Percentiles rank a stretch among this genome's conserved stretches.
phyloP scores from a whole-genome alignment of 495 filamentous ascomycete species.

The Physcia stellaris region DNA sequence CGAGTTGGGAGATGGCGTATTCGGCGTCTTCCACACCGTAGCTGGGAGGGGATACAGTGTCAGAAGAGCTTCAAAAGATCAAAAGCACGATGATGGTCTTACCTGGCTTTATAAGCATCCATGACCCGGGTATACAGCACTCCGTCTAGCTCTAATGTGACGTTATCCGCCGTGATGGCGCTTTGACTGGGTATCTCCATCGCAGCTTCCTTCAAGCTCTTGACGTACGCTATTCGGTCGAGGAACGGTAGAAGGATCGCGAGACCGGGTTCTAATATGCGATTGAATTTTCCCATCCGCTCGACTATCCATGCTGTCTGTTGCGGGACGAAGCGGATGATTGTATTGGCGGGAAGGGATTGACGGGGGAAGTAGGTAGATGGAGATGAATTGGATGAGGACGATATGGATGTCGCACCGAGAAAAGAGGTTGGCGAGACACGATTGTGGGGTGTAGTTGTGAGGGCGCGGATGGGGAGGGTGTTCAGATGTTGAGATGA shows the following conservation, averaged over 20 bases:
- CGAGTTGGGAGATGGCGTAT: slow-evolving; percentile 95
- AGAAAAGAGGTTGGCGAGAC: too few relatives aligned
- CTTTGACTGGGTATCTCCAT: slow-evolving; percentile 94
- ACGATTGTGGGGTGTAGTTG: too few relatives aligned
- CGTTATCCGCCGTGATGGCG: slow-evolving; percentile 96
- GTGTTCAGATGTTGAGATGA: too few relatives aligned
- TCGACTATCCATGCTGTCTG: slow-evolving; percentile 99
- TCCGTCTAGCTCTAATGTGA: slow-evolving; percentile 90
- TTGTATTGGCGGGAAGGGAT: slow-evolving; percentile 75
- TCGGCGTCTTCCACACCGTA: slow-evolving; percentile 98
- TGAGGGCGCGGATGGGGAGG: too few relatives aligned
- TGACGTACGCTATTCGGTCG: slow-evolving; percentile 95
- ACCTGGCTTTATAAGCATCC: slow-evolving; percentile 95
- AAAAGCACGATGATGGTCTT: slow-evolving; percentile 12
- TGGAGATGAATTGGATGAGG: slow-evolving; percentile 14
- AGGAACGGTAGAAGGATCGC: slow-evolving; percentile 82
- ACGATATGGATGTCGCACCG: too few relatives aligned
- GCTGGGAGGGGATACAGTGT: slow-evolving; percentile 29
- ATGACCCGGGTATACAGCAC: slow-evolving; percentile 91
- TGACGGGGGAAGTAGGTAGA: slow-evolving; percentile 46
- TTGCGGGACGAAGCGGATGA: slow-evolving; percentile 94
- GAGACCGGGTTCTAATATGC: slow-evolving; percentile 81
- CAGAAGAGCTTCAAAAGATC: slow-evolving; percentile 1
- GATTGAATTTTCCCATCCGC: slow-evolving; percentile 93
- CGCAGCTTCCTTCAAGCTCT: slow-evolving; percentile 88